Percentiles rank a stretch among this genome's conserved stretches.
Conservation (phyloP, 164 flowering plant species). For the Protea cynaroides region DNA sequence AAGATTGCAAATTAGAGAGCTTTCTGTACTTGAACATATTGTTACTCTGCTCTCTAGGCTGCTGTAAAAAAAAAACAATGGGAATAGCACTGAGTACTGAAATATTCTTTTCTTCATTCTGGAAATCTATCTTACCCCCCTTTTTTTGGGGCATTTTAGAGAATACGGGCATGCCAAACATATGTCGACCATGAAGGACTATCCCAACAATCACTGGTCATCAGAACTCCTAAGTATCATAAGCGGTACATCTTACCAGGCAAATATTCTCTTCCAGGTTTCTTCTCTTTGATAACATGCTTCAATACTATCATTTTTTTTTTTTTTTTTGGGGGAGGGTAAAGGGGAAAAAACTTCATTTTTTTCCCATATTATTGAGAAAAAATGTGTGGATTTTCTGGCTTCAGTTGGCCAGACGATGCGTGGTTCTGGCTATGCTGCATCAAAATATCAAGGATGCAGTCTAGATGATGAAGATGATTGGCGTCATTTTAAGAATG, state of each 20-base stretch:
- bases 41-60: not conserved
- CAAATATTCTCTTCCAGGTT: constrained; percentile 13
- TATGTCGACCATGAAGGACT: constrained; percentile 71
- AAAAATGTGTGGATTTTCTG: not conserved
- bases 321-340: not conserved
- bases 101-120: not conserved
- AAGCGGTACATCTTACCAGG: constrained; percentile 87
- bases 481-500: constrained; percentile 56
- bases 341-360: not conserved
- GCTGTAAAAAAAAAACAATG: constrained; percentile 3
- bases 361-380: too few species aligned
- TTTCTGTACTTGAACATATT: not conserved
- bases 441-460: constrained; percentile 40
- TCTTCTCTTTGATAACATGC: not conserved
- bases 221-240: constrained; percentile 68
- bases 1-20: not conserved
- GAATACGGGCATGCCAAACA: constrained; percentile 67
- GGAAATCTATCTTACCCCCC: not conserved
- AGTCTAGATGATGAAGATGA: constrained; percentile 57
- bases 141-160: constrained; percentile 31
- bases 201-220: constrained; percentile 65
- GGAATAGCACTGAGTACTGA: not conserved
- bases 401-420: constrained; percentile 53
- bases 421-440: constrained; percentile 27
- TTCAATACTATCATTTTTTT: not conserved